A percentile compares a stretch with the other conserved stretches of the same genome.
Evolutionary conservation across 805 yeast genomes (phyloP).

Genomic region (Scheffersomyces amazonensis): DNA sequence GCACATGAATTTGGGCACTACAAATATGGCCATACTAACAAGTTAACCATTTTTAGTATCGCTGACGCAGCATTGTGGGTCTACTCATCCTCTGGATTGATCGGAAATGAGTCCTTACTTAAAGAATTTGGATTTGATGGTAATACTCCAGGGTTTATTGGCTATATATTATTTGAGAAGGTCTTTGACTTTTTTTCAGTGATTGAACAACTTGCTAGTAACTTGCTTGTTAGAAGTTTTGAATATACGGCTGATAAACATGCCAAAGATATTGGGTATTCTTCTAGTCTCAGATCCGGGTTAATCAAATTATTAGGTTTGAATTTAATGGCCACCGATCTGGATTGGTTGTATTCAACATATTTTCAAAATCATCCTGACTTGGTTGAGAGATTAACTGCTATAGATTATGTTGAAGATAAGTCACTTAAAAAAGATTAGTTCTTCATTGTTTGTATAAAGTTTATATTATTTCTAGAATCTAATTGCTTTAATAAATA

Average conservation of each 20-base stretch:
- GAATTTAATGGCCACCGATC: slow-evolving; percentile 81
- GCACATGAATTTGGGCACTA: slow-evolving; percentile 99
- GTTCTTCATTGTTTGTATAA: no score
- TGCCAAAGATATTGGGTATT: slow-evolving; percentile 73
- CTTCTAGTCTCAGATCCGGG: slow-evolving; percentile 63
- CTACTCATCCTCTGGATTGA: slow-evolving; percentile 73
- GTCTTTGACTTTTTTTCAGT: slow-evolving; percentile 76
- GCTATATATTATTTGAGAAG: slow-evolving; percentile 76
- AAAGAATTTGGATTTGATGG: slow-evolving; percentile 69
- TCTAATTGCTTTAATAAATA: no score
- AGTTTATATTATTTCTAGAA: no score
- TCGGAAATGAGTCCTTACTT: slow-evolving; percentile 76
- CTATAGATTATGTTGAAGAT: slow-evolving; percentile 59
- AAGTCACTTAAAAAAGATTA: no score
- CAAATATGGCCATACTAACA: slow-evolving; percentile 85
- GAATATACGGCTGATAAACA: slow-evolving; percentile 93
- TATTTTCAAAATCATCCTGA: slow-evolving; percentile 92
- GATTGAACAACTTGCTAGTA: slow-evolving; percentile 60
- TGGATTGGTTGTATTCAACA: slow-evolving; percentile 85
- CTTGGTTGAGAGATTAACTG: slow-evolving; percentile 80
- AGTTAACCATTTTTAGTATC: slow-evolving; percentile 64
- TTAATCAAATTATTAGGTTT: slow-evolving; percentile 74
- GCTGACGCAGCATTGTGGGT: slow-evolving; percentile 62
- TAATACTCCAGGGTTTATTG: slow-evolving; percentile 72
- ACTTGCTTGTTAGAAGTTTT: slow-evolving; percentile 73